A percentile compares a stretch with the other conserved stretches of the same genome.
phyloP scores from a whole-genome alignment of 371 early-diverging fungal genomes.

The Mortierella sp. region DNA sequence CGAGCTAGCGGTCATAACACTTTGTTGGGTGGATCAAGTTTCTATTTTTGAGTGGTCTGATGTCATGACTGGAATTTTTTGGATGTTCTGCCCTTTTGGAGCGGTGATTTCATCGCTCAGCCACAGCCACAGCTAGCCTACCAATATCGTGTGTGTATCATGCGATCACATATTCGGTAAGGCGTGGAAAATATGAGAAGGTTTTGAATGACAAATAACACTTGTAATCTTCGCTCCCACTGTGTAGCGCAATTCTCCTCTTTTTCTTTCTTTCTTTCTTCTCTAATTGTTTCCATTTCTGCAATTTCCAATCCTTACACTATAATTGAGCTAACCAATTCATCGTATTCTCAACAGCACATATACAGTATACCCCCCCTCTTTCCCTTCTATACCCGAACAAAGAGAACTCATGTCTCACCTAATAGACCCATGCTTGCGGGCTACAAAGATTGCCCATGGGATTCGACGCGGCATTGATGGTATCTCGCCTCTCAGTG shows the following conservation, averaged over 20 bases:
- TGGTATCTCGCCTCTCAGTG: constrained; percentile 48
- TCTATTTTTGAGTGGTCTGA: not conserved
- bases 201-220: constrained; percentile 1
- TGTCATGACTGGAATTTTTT: not conserved
- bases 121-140: constrained; percentile 1
- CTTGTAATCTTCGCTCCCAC: not conserved
- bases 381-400: not conserved
- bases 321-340: not conserved
- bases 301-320: not conserved
- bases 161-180: not conserved
- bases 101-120: not conserved
- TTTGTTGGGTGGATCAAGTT: not conserved
- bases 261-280: not conserved
- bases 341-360: not conserved
- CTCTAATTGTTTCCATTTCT: not conserved
- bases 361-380: not conserved
- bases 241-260: not conserved
- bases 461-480: constrained; percentile 56
- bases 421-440: constrained; percentile 49
- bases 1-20: not conserved
- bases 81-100: constrained; percentile 14
- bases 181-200: not conserved
- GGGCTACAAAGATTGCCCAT: constrained; percentile 52
- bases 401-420: constrained; percentile 27
- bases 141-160: not conserved